These are phyloP conservation scores for Alternaria infectoria DNA, from an alignment of 2,329 filamentous ascomycete species.

Conservation along the genomic window DNA sequence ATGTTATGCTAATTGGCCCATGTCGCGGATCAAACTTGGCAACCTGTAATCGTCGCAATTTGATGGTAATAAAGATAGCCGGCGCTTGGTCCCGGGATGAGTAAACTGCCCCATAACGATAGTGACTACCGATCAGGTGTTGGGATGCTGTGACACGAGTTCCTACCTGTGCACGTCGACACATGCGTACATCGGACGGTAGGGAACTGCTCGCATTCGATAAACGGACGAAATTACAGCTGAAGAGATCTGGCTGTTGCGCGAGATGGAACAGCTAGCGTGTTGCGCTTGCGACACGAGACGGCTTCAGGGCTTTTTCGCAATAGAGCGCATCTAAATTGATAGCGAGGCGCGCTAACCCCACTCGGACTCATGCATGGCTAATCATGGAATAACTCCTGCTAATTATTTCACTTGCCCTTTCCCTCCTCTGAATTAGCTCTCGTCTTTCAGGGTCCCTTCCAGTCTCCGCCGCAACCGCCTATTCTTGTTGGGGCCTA, in stretches of 20 bases:
- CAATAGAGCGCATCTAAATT: slow-evolving; percentile 36
- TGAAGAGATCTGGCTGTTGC: neutral
- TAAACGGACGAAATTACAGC: neutral
- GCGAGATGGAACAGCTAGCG: slow-evolving; percentile 18
- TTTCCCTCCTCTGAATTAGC: slow-evolving; percentile 20
- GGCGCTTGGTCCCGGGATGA: neutral
- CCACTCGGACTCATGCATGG: slow-evolving; percentile 24
- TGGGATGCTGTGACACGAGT: neutral
- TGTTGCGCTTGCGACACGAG: slow-evolving; percentile 22
- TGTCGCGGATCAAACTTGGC: neutral
- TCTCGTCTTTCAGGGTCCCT: neutral
- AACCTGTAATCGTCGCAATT: slow-evolving; percentile 3
- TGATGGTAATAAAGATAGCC: slow-evolving; percentile 4
- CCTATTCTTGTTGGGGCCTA: neutral
- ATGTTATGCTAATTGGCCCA: slow-evolving; percentile 1
- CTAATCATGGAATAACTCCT: slow-evolving; percentile 38
- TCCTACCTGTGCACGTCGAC: neutral
- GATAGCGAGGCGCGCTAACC: slow-evolving; percentile 31
- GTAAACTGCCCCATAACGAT: neutral
- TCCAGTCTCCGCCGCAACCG: neutral
- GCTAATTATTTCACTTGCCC: slow-evolving; percentile 33
- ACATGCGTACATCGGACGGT: neutral
- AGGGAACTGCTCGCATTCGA: neutral
- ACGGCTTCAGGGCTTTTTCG: slow-evolving; percentile 26
- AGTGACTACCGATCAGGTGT: neutral